Percentiles rank a stretch among this genome's conserved stretches.
Evolutionary conservation across 1,139 yeast genomes (phyloP).

Genomic region (Meyerozyma athensensis): DNA sequence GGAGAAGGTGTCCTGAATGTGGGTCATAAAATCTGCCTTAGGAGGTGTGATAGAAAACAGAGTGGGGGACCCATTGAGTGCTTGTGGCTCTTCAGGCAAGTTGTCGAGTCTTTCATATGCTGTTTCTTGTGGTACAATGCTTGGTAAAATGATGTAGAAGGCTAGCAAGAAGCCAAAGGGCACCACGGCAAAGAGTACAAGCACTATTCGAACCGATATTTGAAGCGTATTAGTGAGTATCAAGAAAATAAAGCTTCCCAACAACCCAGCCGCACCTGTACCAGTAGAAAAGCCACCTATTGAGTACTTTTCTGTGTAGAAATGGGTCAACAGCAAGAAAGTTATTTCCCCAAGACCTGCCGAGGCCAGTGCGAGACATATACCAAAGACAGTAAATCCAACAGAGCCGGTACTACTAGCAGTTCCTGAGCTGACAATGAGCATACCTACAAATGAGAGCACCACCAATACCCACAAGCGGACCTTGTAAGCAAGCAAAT

Average conservation of each 20-base stretch:
- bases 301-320: conserved; percentile 46
- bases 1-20: conserved; percentile 32
- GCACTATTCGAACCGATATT: conserved; percentile 25
- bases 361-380: conserved; percentile 75
- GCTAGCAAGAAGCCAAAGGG: conserved; percentile 34
- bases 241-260: conserved; percentile 58
- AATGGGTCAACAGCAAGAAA: conserved; percentile 80
- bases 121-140: conserved; percentile 5
- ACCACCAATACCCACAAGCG: conserved; percentile 55
- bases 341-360: conserved; percentile 91
- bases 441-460: conserved; percentile 73
- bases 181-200: conserved; percentile 29
- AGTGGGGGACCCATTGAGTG: conserved; percentile 45
- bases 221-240: conserved; percentile 35
- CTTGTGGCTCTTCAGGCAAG: conserved; percentile 4
- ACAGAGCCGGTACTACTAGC: conserved; percentile 16
- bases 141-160: conserved; percentile 27
- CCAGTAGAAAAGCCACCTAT: conserved; percentile 90
- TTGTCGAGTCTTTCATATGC: conserved; percentile 3
- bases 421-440: conserved; percentile 49
- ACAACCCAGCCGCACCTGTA: conserved; percentile 91
- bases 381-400: conserved; percentile 53
- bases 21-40: conserved; percentile 13
- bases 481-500: conserved; percentile 50
- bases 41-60: conserved; percentile 31